phyloP scores from a whole-genome alignment of 768 basidiomycete species.

The Hygrophorus russula region DNA sequence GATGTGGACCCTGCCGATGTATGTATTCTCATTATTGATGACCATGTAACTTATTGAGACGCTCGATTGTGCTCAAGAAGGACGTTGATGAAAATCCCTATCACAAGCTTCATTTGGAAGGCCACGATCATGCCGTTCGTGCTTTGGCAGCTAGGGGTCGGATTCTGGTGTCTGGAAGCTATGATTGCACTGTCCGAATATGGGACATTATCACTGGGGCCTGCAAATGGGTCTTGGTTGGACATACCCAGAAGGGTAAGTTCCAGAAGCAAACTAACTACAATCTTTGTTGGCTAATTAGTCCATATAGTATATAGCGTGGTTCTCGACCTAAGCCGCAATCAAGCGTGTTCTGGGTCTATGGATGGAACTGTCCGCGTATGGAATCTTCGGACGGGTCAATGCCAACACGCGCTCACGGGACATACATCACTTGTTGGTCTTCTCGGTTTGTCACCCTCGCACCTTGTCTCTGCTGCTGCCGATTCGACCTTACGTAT shows the following conservation, averaged over 20 bases:
- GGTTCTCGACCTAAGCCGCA: constrained; percentile 75
- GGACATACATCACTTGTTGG: constrained; percentile 96
- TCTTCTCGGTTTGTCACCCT: constrained; percentile 80
- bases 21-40: constrained; percentile 18
- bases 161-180: constrained; percentile 89
- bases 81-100: constrained; percentile 77
- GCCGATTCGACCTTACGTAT: constrained; percentile 92
- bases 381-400: constrained; percentile 81
- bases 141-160: constrained; percentile 87
- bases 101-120: constrained; percentile 73
- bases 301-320: constrained; percentile 83
- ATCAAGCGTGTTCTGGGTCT: constrained; percentile 92
- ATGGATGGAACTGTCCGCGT: constrained; percentile 97
- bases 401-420: constrained; percentile 67
- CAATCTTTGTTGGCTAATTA: background rate
- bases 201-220: constrained; percentile 87
- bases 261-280: constrained; percentile 1
- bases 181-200: constrained; percentile 89
- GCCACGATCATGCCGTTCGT: constrained; percentile 87
- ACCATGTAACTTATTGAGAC: background rate
- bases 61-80: constrained; percentile 18
- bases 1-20: constrained; percentile 44
- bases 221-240: constrained; percentile 71
- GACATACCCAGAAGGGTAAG: constrained; percentile 87
- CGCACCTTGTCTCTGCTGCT: constrained; percentile 88